Conservation (phyloP, 2,329 filamentous ascomycete genomes). For the Colletotrichum tropicicola region DNA sequence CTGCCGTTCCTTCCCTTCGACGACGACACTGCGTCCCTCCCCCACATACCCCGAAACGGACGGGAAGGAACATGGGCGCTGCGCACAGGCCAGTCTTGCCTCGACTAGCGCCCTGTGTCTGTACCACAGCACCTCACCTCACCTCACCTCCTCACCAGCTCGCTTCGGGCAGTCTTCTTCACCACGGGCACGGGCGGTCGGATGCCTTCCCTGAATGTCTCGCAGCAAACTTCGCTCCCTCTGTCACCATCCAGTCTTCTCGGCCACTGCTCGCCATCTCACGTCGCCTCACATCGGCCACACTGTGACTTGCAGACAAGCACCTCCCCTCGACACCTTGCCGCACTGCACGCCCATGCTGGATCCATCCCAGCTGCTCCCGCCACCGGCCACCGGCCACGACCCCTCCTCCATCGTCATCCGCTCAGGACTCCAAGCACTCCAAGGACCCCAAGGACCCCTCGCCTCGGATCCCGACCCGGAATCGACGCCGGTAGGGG, state of each 20-base stretch:
- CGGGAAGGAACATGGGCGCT: constrained; percentile 16
- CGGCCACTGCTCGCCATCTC: not conserved
- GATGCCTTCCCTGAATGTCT: not conserved
- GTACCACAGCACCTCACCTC: not conserved
- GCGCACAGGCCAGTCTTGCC: constrained; percentile 7
- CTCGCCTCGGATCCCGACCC: constrained; percentile 19
- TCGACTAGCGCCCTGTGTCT: not conserved
- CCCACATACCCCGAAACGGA: constrained; percentile 28
- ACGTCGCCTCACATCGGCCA: not conserved
- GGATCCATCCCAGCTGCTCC: constrained; percentile 3
- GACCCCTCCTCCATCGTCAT: not conserved
- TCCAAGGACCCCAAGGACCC: not conserved
- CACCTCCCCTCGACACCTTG: not conserved
- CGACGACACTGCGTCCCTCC: constrained; percentile 1
- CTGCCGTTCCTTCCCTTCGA: not conserved
- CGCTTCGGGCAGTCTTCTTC: not conserved
- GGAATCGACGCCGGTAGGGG: constrained; percentile 1
- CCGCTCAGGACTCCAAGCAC: not conserved
- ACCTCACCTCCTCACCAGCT: not conserved
- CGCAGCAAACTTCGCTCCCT: not conserved
- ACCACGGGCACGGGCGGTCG: not conserved
- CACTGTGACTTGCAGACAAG: not conserved
- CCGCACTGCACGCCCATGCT: not conserved
- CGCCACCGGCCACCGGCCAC: not conserved
- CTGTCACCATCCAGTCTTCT: not conserved